Conservation (phyloP, 768 basidiomycete species). For the Leccinellum rugosiceps region DNA sequence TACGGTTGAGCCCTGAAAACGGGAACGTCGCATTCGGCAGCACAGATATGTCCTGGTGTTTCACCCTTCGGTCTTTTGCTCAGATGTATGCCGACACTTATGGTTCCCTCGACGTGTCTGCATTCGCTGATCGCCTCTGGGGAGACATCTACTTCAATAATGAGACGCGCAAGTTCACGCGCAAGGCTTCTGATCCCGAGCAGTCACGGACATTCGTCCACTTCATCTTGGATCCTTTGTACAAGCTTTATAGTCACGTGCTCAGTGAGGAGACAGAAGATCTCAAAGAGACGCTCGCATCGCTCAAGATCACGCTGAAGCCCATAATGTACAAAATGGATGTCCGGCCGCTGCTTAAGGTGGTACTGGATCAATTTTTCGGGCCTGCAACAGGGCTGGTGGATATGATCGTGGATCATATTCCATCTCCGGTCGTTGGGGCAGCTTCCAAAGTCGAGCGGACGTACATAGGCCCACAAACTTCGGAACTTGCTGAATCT, state of each 20-base stretch:
- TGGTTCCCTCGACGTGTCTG: constrained; percentile 76
- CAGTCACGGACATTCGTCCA: constrained; percentile 85
- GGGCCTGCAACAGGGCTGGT: constrained; percentile 86
- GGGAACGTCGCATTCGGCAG: constrained; percentile 98
- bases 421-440: constrained; percentile 74
- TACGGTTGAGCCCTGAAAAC: constrained; percentile 88
- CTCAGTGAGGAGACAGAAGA: constrained; percentile 91
- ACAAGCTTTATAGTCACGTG: constrained; percentile 95
- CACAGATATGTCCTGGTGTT: constrained; percentile 97
- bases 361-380: constrained; percentile 94
- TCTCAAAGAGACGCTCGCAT: constrained; percentile 72
- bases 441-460: constrained; percentile 68
- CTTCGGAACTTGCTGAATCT: constrained; percentile 67
- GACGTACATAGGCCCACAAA: constrained; percentile 88
- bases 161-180: constrained; percentile 83
- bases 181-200: constrained; percentile 75
- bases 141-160: constrained; percentile 94
- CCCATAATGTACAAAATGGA: constrained; percentile 99
- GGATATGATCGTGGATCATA: constrained; percentile 86
- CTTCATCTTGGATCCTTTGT: constrained; percentile 93
- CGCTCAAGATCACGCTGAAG: constrained; percentile 82
- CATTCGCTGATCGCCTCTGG: constrained; percentile 92
- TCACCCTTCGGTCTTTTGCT: constrained; percentile 91
- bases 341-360: constrained; percentile 90
- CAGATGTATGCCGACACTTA: constrained; percentile 95